phyloP scores from a whole-genome alignment of 352 stramenopile genomes.

The Phytophthora idaei region DNA sequence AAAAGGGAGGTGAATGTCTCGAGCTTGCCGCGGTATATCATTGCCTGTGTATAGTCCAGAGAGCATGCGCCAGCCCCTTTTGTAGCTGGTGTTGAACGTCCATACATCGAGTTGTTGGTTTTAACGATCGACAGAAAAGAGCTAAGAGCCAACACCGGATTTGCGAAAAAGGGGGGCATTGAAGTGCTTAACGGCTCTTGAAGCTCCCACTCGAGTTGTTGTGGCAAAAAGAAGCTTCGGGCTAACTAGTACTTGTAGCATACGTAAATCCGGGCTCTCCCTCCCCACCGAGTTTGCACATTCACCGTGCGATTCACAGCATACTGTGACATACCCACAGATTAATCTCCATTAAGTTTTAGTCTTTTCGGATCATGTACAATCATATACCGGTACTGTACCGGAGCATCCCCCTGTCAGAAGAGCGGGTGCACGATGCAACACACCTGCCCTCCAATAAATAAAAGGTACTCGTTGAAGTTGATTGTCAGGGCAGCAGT shows the following conservation, averaged over 20 bases:
- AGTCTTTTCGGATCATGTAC: conserved; percentile 6
- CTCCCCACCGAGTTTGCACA: neutral
- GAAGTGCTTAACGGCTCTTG: conserved; percentile 23
- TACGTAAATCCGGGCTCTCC: too few species aligned
- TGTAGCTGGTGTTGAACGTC: conserved; percentile 2
- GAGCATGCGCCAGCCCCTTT: conserved; percentile 8
- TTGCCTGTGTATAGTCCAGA: conserved; percentile 1
- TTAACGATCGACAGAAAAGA: conserved; percentile 27
- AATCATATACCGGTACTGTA: neutral
- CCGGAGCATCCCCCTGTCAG: conserved; percentile 14
- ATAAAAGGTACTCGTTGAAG: conserved; percentile 25
- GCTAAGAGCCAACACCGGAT: conserved; percentile 21
- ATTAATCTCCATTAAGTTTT: conserved; percentile 10
- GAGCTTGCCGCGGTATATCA: neutral
- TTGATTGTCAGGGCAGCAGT: neutral
- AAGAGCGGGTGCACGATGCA: conserved; percentile 19
- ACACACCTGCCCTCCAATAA: conserved; percentile 14
- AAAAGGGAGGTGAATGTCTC: neutral
- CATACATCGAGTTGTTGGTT: conserved; percentile 9
- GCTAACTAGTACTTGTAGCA: neutral
- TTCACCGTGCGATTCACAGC: neutral
- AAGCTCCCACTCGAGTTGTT: conserved; percentile 12
- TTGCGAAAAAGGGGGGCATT: conserved; percentile 24
- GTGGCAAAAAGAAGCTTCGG: neutral
- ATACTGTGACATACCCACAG: conserved; percentile 13